Percentiles rank a stretch among this genome's conserved stretches.
Conservation (phyloP, 148 eudicot genomes). For the Rhododendron williamsianum region DNA sequence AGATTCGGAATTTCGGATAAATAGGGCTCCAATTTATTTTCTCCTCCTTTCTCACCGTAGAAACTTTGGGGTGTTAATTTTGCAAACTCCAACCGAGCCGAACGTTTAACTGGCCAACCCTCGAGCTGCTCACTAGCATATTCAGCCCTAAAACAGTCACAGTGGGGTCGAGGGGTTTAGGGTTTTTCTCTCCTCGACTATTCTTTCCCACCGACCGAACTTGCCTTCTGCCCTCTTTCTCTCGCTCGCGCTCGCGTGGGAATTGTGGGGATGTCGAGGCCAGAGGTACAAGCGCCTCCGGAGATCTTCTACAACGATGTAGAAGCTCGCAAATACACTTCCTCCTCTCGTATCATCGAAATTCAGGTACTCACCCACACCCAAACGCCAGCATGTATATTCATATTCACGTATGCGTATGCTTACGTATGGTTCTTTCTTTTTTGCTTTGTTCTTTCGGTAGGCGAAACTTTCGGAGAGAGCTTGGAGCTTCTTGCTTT, state of each 20-base stretch:
- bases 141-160: no score
- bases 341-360: constrained; percentile 87
- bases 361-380: constrained; percentile 55
- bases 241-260: not conserved
- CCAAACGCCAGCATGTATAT: not conserved
- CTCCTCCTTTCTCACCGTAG: no score
- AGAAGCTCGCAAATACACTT: constrained; percentile 92
- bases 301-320: constrained; percentile 80
- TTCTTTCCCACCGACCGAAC: not conserved
- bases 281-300: constrained; percentile 79
- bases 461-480: constrained; percentile 81
- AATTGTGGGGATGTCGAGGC: constrained; percentile 52
- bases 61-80: no score
- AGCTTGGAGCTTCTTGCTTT: constrained; percentile 92
- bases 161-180: not conserved
- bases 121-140: no score
- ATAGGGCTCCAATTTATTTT: no score
- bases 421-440: not conserved
- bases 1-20: no score
- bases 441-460: not conserved
- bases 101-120: no score
- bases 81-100: no score
- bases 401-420: not conserved
- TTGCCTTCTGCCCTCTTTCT: not conserved
- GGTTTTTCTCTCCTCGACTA: not conserved